A percentile compares a stretch with the other conserved stretches of the same genome.
These are phyloP conservation scores for Barbarea vulgaris DNA, from an alignment of 345 rosid genomes.

Conservation along the genomic window DNA sequence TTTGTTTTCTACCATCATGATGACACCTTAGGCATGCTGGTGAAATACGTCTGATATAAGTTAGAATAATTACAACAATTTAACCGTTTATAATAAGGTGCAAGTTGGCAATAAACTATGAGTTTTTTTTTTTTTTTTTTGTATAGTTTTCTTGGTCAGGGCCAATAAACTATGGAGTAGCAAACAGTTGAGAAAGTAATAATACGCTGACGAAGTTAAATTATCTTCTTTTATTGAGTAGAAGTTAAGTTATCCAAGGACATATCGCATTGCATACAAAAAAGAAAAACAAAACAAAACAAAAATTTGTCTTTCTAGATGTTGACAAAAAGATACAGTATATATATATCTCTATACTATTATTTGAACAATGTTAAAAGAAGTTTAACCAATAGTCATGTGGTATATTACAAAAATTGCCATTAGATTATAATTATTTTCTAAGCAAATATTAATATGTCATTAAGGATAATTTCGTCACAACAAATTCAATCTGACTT, in stretches of 20 bases:
- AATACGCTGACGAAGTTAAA: background rate
- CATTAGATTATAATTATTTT: no score
- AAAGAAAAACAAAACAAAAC: background rate
- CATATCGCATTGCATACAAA: background rate
- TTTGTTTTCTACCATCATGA: constrained; percentile 4
- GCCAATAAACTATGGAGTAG: background rate
- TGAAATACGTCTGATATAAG: constrained; percentile 23
- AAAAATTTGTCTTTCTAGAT: background rate
- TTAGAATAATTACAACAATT: constrained; percentile 29
- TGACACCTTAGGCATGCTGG: constrained; percentile 31
- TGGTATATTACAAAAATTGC: no score
- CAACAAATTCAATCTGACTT: no score
- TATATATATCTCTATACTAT: no score
- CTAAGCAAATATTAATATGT: no score
- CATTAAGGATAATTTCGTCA: no score
- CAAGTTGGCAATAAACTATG: constrained; percentile 28
- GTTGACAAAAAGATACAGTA: background rate
- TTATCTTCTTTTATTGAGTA: background rate
- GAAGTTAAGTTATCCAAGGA: background rate
- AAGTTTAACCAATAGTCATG: no score
- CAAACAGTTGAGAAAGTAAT: background rate
- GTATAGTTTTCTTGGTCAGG: background rate
- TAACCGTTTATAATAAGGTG: constrained; percentile 18
- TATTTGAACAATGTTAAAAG: no score
- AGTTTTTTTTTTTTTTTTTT: background rate